phyloP scores from a whole-genome alignment of 257 asterid genomes.

The Paraleonurus japonicus region DNA sequence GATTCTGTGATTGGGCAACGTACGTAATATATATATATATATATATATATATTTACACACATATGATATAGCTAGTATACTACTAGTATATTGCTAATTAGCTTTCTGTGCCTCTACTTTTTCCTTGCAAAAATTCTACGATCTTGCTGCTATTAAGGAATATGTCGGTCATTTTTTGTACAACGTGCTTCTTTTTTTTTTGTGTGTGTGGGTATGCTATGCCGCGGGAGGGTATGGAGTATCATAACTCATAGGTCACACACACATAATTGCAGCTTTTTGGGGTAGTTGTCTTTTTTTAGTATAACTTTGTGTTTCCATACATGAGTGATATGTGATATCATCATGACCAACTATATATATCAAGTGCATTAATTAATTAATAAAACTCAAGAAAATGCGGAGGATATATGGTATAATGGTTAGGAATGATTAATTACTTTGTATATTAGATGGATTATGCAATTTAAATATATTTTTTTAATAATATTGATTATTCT shows the following conservation, averaged over 20 bases:
- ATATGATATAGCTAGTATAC: neutral
- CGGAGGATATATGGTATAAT: neutral
- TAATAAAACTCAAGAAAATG: no score
- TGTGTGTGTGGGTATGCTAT: no score
- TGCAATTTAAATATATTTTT: no score
- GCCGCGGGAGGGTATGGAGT: neutral
- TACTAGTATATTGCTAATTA: neutral
- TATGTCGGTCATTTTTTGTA: slow-evolving; percentile 31
- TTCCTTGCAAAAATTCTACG: slow-evolving; percentile 24
- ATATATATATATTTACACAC: no score
- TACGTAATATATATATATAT: neutral
- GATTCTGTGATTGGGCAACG: slow-evolving; percentile 20
- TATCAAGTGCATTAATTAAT: neutral
- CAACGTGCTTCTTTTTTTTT: neutral
- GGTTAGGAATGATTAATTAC: no score
- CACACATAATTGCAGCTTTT: neutral
- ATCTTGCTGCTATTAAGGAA: slow-evolving; percentile 45
- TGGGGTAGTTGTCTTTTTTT: neutral
- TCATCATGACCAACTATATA: neutral
- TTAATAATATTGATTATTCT: no score
- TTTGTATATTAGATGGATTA: no score
- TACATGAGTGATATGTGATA: neutral
- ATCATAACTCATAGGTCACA: neutral
- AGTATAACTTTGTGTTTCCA: neutral
- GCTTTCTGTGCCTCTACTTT: slow-evolving; percentile 14